Evolutionary conservation across 2,329 filamentous ascomycete species (phyloP).

Genomic region (Sporothrix mexicana): DNA sequence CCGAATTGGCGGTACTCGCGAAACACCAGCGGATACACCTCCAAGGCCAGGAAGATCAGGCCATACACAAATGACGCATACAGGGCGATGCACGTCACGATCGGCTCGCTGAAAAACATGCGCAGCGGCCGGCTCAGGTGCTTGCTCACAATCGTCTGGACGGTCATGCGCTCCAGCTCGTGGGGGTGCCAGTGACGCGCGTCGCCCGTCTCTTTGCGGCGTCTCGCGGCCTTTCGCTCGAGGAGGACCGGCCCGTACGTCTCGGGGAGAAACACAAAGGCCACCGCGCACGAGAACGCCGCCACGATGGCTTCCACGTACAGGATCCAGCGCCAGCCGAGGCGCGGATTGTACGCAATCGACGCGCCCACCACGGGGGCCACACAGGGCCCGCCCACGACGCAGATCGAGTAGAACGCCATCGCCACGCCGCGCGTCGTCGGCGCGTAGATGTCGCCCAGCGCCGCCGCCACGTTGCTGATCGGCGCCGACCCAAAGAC

Average conservation of each 20-base stretch:
- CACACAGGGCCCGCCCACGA: slow-evolving; percentile 50
- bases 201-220: slow-evolving; percentile 50
- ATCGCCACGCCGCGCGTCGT: slow-evolving; percentile 60
- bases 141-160: slow-evolving; percentile 65
- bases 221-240: slow-evolving; percentile 57
- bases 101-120: slow-evolving; percentile 75
- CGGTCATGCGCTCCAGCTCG: slow-evolving; percentile 65
- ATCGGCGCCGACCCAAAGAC: slow-evolving; percentile 67
- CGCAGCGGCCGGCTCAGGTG: slow-evolving; percentile 72
- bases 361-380: slow-evolving; percentile 52
- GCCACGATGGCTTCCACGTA: slow-evolving; percentile 42
- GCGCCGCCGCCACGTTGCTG: slow-evolving; percentile 67
- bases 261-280: slow-evolving; percentile 43
- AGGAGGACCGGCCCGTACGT: slow-evolving; percentile 55
- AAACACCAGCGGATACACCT: slow-evolving; percentile 61
- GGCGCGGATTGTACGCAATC: slow-evolving; percentile 40
- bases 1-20: slow-evolving; percentile 57
- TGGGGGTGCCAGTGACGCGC: slow-evolving; percentile 48
- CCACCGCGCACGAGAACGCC: slow-evolving; percentile 37
- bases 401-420: slow-evolving; percentile 49
- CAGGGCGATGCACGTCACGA: slow-evolving; percentile 56
- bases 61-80: slow-evolving; percentile 64
- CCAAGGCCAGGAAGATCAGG: slow-evolving; percentile 62
- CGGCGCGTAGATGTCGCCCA: slow-evolving; percentile 67
- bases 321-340: slow-evolving; percentile 42